phyloP scores from a whole-genome alignment of 176 grass and related monocot genomes.

The Carex parvula region DNA sequence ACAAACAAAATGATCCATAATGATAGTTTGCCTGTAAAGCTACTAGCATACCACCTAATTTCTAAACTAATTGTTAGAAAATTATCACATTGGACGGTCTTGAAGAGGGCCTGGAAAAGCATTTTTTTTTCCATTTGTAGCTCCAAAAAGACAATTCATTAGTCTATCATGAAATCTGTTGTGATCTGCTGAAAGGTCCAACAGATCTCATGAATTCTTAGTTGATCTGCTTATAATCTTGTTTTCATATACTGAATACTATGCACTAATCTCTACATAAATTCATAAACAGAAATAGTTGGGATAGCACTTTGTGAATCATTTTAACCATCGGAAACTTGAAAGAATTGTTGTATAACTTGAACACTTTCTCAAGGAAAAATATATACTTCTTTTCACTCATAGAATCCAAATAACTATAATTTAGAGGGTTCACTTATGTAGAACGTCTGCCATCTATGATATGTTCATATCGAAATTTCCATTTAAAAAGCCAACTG shows the following conservation, averaged over 20 bases:
- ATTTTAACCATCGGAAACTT: background rate
- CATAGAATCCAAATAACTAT: background rate
- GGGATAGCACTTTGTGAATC: background rate
- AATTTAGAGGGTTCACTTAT: background rate
- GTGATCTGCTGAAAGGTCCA: background rate
- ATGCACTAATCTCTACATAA: no score
- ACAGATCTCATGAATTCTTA: background rate
- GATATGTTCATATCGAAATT: background rate
- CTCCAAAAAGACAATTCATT: background rate
- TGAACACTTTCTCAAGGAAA: background rate
- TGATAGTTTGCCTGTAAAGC: background rate
- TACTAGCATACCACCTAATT: background rate
- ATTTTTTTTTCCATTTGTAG: background rate
- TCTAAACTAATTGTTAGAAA: background rate
- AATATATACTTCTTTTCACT: background rate
- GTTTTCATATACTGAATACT: no score
- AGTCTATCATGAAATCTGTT: background rate
- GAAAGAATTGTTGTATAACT: background rate
- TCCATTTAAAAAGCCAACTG: background rate
- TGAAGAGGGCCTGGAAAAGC: background rate
- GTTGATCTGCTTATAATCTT: background rate
- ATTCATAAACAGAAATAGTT: background rate
- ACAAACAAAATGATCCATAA: background rate
- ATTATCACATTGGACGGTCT: background rate
- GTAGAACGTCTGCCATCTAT: background rate